phyloP scores from a whole-genome alignment of 2,329 filamentous ascomycete genomes.

The Alternaria sp. region DNA sequence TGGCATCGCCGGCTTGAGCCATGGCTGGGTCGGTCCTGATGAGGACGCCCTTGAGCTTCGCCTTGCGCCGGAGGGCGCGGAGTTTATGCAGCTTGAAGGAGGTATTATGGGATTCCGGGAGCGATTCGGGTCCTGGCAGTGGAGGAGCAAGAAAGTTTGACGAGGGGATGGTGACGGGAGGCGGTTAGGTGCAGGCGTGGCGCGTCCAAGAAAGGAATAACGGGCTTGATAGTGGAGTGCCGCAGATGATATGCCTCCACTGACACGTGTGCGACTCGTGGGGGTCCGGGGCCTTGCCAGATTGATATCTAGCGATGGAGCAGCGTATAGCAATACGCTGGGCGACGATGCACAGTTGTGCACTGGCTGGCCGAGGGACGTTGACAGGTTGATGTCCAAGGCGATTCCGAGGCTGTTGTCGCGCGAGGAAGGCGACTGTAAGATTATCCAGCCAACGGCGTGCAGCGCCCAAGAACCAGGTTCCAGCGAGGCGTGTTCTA shows the following conservation, averaged over 20 bases:
- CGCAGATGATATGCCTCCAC: conserved; percentile 4
- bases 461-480: conserved; percentile 16
- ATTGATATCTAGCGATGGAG: conserved; percentile 6
- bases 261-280: conserved; percentile 20
- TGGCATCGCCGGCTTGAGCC: conserved; percentile 36
- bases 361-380: neutral
- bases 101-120: conserved; percentile 15
- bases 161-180: conserved; percentile 28
- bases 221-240: conserved; percentile 3
- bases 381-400: neutral
- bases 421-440: neutral
- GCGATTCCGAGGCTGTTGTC: neutral
- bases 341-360: neutral
- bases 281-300: neutral
- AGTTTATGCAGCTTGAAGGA: conserved; percentile 49
- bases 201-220: conserved; percentile 11
- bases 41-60: conserved; percentile 41
- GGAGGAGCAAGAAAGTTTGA: conserved; percentile 26
- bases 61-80: conserved; percentile 49
- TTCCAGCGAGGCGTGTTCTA: conserved; percentile 9
- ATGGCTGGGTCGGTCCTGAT: conserved; percentile 32
- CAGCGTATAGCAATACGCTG: neutral
- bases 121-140: conserved; percentile 15
- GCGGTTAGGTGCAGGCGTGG: conserved; percentile 16
- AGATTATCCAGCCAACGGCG: neutral